Conservation (phyloP, 2,329 filamentous ascomycete species). For the Aspergillus flavus region DNA sequence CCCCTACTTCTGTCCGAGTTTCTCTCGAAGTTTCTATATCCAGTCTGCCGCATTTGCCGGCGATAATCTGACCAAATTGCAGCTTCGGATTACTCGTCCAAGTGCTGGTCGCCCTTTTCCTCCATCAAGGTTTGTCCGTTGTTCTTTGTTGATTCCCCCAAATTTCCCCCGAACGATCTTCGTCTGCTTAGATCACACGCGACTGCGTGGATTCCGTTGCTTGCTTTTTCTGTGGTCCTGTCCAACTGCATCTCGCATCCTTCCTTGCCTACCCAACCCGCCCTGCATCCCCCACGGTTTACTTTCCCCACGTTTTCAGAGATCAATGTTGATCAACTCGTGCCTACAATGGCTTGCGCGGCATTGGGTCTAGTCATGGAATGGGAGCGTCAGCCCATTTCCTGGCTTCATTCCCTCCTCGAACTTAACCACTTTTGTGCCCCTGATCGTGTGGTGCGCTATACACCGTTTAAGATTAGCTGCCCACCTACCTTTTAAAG, state of each 20-base stretch:
- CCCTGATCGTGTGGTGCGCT: conserved; percentile 7
- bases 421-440: conserved; percentile 15
- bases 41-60: neutral
- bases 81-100: neutral
- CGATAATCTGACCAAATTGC: neutral
- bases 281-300: conserved; percentile 12
- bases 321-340: conserved; percentile 9
- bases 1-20: neutral
- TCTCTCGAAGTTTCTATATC: neutral
- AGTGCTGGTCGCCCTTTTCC: neutral
- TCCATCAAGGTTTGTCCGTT: neutral
- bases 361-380: conserved; percentile 9
- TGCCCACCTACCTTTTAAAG: neutral
- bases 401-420: neutral
- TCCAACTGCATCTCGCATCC: neutral
- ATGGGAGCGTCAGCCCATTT: conserved; percentile 10
- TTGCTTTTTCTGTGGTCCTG: conserved; percentile 1
- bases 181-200: neutral
- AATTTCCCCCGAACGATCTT: neutral
- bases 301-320: conserved; percentile 18
- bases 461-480: neutral
- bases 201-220: neutral
- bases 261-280: conserved; percentile 6
- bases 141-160: neutral
- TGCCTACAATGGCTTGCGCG: conserved; percentile 11